Conservation (phyloP, 495 filamentous ascomycete species). For the Podospora sp. region DNA sequence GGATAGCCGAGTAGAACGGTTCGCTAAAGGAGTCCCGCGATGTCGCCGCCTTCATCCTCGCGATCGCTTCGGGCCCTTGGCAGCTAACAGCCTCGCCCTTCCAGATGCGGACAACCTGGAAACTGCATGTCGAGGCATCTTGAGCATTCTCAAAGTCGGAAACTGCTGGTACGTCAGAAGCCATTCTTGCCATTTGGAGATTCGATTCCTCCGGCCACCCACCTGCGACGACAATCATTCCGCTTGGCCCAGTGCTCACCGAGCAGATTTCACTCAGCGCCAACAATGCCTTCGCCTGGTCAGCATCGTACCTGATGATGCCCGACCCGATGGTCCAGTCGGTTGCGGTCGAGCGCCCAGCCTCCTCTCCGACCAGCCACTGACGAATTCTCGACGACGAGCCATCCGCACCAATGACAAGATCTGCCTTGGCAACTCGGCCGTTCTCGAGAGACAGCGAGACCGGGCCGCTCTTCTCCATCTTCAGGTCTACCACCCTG, state of each 20-base stretch:
- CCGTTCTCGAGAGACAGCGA: conserved; percentile 39
- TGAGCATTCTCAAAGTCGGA: conserved; percentile 1
- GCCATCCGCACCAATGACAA: conserved; percentile 52
- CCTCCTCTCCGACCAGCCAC: conserved; percentile 17
- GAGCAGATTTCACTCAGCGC: not conserved
- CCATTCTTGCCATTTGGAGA: not conserved
- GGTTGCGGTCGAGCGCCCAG: not conserved
- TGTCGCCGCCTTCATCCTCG: conserved; percentile 6
- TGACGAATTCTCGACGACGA: conserved; percentile 41
- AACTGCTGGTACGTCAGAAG: not conserved
- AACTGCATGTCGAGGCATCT: conserved; percentile 6
- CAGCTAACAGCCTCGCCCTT: not conserved
- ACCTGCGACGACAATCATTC: not conserved
- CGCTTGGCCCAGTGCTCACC: not conserved
- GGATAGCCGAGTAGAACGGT: conserved; percentile 41
- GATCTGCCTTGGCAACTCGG: conserved; percentile 19
- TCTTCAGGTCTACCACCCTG: conserved; percentile 35
- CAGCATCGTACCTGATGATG: conserved; percentile 13
- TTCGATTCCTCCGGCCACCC: not conserved
- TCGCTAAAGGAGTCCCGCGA: not conserved
- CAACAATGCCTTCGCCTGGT: not conserved
- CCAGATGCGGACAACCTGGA: conserved; percentile 15
- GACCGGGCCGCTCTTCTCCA: conserved; percentile 45
- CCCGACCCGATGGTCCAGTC: conserved; percentile 3
- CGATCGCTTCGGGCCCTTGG: conserved; percentile 10